Evolutionary conservation across 2,329 filamentous ascomycete genomes (phyloP).

Genomic region (Neonectria neomacrospora): DNA sequence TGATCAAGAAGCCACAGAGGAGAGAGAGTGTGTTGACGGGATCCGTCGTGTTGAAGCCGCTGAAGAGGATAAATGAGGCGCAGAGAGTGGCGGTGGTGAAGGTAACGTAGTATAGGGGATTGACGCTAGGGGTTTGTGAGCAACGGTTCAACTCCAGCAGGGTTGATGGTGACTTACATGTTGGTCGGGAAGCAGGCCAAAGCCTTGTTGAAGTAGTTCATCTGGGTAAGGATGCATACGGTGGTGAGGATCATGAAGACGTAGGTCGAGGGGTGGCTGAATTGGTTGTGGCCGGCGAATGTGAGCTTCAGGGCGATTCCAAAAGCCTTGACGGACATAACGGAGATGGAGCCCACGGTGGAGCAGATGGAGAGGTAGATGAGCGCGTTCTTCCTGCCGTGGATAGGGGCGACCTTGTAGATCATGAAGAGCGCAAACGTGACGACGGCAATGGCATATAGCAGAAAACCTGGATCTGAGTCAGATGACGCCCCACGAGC

Average conservation of each 20-base stretch:
- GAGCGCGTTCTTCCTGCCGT: constrained; percentile 95
- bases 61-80: constrained; percentile 95
- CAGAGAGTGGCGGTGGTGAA: constrained; percentile 95
- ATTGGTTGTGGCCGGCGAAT: constrained; percentile 92
- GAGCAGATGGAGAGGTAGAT: constrained; percentile 98
- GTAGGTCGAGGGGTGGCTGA: constrained; percentile 93
- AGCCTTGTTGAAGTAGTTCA: constrained; percentile 99
- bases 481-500: constrained; percentile 14
- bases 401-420: constrained; percentile 87
- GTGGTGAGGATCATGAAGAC: constrained; percentile 94
- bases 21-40: constrained; percentile 92
- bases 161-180: constrained; percentile 72
- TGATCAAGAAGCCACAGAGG: constrained; percentile 91
- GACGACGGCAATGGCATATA: constrained; percentile 84
- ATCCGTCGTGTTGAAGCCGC: constrained; percentile 94
- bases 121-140: constrained; percentile 70
- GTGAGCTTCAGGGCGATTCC: constrained; percentile 97
- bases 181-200: constrained; percentile 96
- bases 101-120: constrained; percentile 96
- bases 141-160: background rate
- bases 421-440: constrained; percentile 95
- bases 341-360: constrained; percentile 94
- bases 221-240: constrained; percentile 97
- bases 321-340: constrained; percentile 99
- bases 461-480: constrained; percentile 77